Base-by-base conservation (phyloP, 495 filamentous ascomycete species). In the Trichoderma gamsii region DNA sequence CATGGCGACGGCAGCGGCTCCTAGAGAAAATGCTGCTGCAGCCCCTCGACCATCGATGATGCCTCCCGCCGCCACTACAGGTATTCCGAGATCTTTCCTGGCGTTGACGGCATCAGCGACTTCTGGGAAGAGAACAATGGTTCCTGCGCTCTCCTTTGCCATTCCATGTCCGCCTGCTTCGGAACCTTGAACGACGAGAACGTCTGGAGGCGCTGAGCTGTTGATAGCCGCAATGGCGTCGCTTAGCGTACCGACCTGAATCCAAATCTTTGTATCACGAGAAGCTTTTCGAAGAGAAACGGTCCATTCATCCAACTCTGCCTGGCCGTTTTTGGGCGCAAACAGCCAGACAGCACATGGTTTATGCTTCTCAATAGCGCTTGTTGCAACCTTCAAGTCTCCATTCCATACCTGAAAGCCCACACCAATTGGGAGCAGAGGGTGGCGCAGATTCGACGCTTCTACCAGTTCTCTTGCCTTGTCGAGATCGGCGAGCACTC, bases 1-100 rank as follows among this genome's bases (percentile, higher is more conserved):
- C 92, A 96, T 92, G 75, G 95, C 97, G 69, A 93, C 93, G 49
- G 92, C 94, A 72, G 93, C 92, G 0, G 94, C 94, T 2, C 94
- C 94, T 23, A 97, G 83, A 9, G 86, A 85, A 69, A 98, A 75
- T 29, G 94, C 94, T 4, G 93, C 93, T 1, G 92, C 93, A 3
- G 97, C 81, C 8, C 94, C 94, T 68, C 96, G 85, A 0, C 93
- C 94, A 73, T 98, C 94, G 4, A 90, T 91, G 72, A 97, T 96
- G 6, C 94, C 94, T 16, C 94, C 94, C 0, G 90, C 92, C 1
- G 94, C 94, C 70, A 98, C 92, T 71, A 98, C 94, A 0, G 94
- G 93, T 12, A 93, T 85, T 7, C 80, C 81, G 4, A 91, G 79
- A 2, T 82, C 84, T 18, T 82, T 82, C 23, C 94, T 83, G 1